A percentile compares a stretch with the other conserved stretches of the same genome.
Conservation (phyloP, 2,329 filamentous ascomycete species). For the Scleromitrula shiraiana region DNA sequence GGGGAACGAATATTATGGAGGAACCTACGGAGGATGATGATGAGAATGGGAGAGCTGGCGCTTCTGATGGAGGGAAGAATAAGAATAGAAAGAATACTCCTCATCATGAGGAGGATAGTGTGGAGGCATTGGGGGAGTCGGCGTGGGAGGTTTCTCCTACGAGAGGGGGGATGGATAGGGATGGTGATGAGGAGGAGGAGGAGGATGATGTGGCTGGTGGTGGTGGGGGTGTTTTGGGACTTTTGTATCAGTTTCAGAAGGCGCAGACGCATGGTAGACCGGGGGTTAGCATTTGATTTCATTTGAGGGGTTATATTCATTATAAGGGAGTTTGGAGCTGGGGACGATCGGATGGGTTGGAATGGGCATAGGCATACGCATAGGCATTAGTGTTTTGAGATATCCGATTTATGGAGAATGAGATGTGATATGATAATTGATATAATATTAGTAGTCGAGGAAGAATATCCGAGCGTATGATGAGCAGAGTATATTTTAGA, state of each 20-base stretch:
- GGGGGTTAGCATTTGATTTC: conserved; percentile 31
- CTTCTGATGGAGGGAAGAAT: conserved; percentile 2
- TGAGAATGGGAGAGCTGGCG: conserved; percentile 22
- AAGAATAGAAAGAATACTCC: too few relatives aligned
- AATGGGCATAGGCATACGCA: too few relatives aligned
- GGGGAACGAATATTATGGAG: conserved; percentile 42
- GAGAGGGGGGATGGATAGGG: conserved; percentile 25
- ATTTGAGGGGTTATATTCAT: too few relatives aligned
- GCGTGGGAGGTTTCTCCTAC: conserved; percentile 37
- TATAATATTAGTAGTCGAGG: too few relatives aligned
- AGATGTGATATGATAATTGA: too few relatives aligned
- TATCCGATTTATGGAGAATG: too few relatives aligned
- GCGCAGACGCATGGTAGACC: conserved; percentile 44
- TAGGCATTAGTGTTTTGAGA: too few relatives aligned
- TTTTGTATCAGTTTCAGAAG: conserved; percentile 61
- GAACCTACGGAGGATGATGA: conserved; percentile 48
- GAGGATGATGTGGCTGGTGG: conserved; percentile 35
- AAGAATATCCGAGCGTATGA: too few relatives aligned
- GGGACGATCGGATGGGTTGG: too few relatives aligned
- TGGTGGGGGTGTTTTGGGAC: conserved; percentile 52
- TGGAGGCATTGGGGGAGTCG: conserved; percentile 31
- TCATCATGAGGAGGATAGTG: conserved; percentile 25
- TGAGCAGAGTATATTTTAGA: too few relatives aligned
- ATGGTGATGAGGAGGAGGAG: conserved; percentile 37
- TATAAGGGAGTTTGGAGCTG: too few relatives aligned